Percentiles rank a stretch among this genome's conserved stretches.
Conservation (phyloP, 129 eudicot genomes). For the Artemisia tridentata region DNA sequence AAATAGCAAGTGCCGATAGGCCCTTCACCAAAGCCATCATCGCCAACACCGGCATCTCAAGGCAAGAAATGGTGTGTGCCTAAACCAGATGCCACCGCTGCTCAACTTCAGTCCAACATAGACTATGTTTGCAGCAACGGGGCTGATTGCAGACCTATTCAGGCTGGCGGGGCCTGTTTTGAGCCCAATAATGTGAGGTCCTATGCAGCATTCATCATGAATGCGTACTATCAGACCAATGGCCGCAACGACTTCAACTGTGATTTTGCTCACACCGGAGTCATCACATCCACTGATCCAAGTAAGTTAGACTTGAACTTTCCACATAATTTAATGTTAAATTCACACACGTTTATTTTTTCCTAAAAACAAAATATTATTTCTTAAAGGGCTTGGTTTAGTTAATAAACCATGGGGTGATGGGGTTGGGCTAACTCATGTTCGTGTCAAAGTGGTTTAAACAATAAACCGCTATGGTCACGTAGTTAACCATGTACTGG, state of each 20-base stretch:
- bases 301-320: conserved; percentile 37
- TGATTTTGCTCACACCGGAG: conserved; percentile 62
- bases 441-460: neutral
- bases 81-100: conserved; percentile 54
- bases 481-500: neutral
- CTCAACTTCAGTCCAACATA: conserved; percentile 61
- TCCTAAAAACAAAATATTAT: too few relatives aligned
- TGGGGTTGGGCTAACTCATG: too few relatives aligned
- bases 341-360: too few relatives aligned
- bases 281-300: conserved; percentile 55
- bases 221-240: conserved; percentile 62
- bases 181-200: conserved; percentile 55
- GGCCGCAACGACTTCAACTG: conserved; percentile 75
- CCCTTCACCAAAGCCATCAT: conserved; percentile 43
- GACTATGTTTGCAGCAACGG: conserved; percentile 86
- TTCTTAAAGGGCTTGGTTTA: too few relatives aligned
- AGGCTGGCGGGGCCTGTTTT: conserved; percentile 78
- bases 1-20: conserved; percentile 26
- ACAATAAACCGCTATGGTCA: neutral
- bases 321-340: neutral
- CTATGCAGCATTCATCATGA: conserved; percentile 76
- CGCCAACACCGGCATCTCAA: conserved; percentile 28
- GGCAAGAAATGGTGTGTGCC: conserved; percentile 80
- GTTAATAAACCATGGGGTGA: too few relatives aligned
- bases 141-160: conserved; percentile 64